Conservation (phyloP, 768 basidiomycete genomes). For the Mycena rosella region DNA sequence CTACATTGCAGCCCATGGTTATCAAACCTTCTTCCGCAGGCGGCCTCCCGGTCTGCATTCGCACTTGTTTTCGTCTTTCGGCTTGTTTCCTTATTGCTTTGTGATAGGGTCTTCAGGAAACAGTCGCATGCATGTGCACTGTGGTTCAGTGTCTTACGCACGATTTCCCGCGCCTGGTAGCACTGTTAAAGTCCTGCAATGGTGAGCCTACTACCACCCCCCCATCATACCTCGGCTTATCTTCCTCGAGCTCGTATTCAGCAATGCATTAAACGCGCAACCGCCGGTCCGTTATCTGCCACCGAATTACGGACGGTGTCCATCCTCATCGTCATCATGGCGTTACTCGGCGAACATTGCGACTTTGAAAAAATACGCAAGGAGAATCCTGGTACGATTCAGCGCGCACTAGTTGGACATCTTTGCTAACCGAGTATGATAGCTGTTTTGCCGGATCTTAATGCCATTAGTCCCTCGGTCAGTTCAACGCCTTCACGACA, state of each 20-base stretch:
- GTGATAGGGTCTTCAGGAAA: slow-evolving; percentile 82
- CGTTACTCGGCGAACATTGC: slow-evolving; percentile 90
- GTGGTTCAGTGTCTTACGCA: slow-evolving; percentile 89
- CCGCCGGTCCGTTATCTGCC: slow-evolving; percentile 53
- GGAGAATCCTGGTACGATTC: slow-evolving; percentile 69
- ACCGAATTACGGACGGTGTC: slow-evolving; percentile 68
- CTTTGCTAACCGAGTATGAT: slow-evolving; percentile 1
- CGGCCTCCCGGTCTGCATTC: slow-evolving; percentile 68
- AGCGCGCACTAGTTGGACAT: not conserved
- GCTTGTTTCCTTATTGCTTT: not conserved
- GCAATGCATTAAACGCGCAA: slow-evolving; percentile 63
- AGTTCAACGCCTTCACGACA: not conserved
- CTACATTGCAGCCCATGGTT: slow-evolving; percentile 90
- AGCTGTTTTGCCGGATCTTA: slow-evolving; percentile 71
- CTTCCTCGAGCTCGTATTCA: slow-evolving; percentile 68
- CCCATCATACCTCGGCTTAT: slow-evolving; percentile 1
- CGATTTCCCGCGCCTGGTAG: slow-evolving; percentile 83
- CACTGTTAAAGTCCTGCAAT: slow-evolving; percentile 88
- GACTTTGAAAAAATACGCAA: slow-evolving; percentile 83
- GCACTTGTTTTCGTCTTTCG: slow-evolving; percentile 17
- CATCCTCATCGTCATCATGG: slow-evolving; percentile 86
- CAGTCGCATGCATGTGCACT: slow-evolving; percentile 91
- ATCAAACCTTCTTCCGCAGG: slow-evolving; percentile 82
- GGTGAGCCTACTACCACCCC: slow-evolving; percentile 55
- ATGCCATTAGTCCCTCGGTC: slow-evolving; percentile 66